A percentile compares a stretch with the other conserved stretches of the same genome.
Conservation (phyloP, 1,284 basidiomycete genomes). For the Heterobasidion parviporum region DNA sequence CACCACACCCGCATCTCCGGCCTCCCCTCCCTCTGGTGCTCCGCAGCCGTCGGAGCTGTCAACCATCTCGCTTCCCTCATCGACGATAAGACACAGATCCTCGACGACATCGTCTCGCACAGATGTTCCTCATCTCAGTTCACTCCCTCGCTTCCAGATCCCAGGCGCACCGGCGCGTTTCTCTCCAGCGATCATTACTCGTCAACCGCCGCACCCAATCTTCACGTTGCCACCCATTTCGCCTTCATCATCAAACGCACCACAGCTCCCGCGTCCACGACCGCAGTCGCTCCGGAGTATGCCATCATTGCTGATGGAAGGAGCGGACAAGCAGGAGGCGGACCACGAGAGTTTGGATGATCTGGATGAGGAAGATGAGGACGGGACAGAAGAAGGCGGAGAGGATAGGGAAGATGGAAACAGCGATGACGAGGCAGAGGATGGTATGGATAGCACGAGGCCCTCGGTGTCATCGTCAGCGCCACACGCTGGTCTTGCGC, state of each 20-base stretch:
- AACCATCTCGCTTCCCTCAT: background rate
- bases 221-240: constrained; percentile 40
- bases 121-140: background rate
- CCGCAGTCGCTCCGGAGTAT: constrained; percentile 32
- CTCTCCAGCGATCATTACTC: constrained; percentile 40
- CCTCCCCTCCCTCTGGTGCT: background rate
- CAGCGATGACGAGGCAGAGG: constrained; percentile 19
- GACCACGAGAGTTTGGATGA: constrained; percentile 32
- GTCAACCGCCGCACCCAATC: constrained; percentile 41
- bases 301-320: constrained; percentile 41
- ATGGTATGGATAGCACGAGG: constrained; percentile 1
- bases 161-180: constrained; percentile 31
- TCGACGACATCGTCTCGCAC: background rate
- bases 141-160: constrained; percentile 10
- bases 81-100: background rate
- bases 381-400: constrained; percentile 21
- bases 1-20: background rate
- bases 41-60: background rate
- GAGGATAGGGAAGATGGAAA: constrained; percentile 18
- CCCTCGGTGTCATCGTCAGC: background rate
- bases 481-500: constrained; percentile 1
- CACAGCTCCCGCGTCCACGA: constrained; percentile 14
- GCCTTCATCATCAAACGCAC: constrained; percentile 14
- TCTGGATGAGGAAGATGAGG: constrained; percentile 29
- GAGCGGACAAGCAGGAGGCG: constrained; percentile 25